phyloP scores from a whole-genome alignment of 2,329 filamentous ascomycete genomes.

The Cytospora piceae region DNA sequence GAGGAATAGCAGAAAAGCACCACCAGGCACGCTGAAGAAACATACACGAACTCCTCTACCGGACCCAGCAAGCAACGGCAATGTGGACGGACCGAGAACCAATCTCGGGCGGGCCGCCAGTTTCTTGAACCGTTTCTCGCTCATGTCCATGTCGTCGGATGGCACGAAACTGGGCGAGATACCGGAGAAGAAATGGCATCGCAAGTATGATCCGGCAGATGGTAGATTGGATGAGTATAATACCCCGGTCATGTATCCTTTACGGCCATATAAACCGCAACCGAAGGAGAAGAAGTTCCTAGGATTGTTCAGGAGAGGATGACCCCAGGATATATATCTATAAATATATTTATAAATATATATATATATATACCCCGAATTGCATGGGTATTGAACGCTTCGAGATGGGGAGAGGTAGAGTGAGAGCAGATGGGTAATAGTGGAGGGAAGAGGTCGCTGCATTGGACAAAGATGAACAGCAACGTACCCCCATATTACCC shows the following conservation, averaged over 20 bases:
- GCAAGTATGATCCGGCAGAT: constrained; percentile 22
- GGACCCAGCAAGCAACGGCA: constrained; percentile 16
- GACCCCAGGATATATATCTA: not conserved
- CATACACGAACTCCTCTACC: constrained; percentile 22
- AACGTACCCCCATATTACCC: too few species aligned
- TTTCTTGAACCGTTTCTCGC: constrained; percentile 36
- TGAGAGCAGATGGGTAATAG: not conserved
- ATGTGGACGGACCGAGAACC: constrained; percentile 20
- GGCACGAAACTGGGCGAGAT: constrained; percentile 44
- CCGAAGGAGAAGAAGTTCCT: constrained; percentile 37
- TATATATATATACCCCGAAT: too few species aligned
- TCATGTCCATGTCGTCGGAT: constrained; percentile 38
- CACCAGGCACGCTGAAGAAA: constrained; percentile 3
- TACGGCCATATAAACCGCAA: constrained; percentile 38
- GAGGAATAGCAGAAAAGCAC: not conserved
- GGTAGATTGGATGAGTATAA: constrained; percentile 36
- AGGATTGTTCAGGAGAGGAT: constrained; percentile 36
- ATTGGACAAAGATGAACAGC: too few species aligned
- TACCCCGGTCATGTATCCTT: constrained; percentile 39
- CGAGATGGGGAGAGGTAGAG: too few species aligned
- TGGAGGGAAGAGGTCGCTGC: too few species aligned
- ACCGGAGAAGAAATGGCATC: constrained; percentile 37
- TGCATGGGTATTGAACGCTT: too few species aligned
- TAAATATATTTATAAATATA: too few species aligned
- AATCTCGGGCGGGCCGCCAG: constrained; percentile 18